Evolutionary conservation across 2,329 filamentous ascomycete genomes (phyloP), one percentile per base, ranked within the genome.

Genomic region (Fusarium ramigenum): DNA sequence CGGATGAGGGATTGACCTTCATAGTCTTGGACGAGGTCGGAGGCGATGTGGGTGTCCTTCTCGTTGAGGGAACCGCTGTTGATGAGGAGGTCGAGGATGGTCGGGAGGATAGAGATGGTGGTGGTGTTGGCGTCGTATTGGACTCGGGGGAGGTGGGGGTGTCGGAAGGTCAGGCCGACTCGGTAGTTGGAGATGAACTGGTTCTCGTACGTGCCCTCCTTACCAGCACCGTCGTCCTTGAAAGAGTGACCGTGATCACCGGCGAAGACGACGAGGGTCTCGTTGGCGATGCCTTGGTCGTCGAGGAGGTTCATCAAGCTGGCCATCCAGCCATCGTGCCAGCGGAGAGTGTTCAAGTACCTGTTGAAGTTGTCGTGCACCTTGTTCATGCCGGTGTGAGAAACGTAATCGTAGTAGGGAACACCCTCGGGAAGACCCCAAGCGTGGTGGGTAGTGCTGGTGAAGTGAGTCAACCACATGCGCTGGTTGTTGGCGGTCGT

Each of bases 1-100:
- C 81, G 80, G 42, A 82, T 78, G 14, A 82, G 74, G 7, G 80
- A 82, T 50, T 82, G 79, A 7, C 81, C 81, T 52, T 82, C 81
- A 49, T 82, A 82, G 60, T 81, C 80, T 25, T 77, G 66, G 6
- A 77, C 63, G 14, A 82, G 74, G 36, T 81, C 79, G 4, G 60
- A 67, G 2, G 79, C 79, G 19, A 79, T 77, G 9, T 63, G 49
- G 21, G 63, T 73, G 23, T 78, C 77, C 43, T 73, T 70, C 8
- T 73, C 60, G 60, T 76, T 76, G 36, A 82, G 79, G 14, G 81
- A 82, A 16, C 75, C 77, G 12, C 77, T 80, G 60, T 80, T 78
- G 42, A 80, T 66, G 39, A 82, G 79, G 0, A 82, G 73, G 32
- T 82, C 81, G 37, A 82, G 76, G 23, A 82, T 78, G 6, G 81